A percentile compares a stretch with the other conserved stretches of the same genome.
These are phyloP conservation scores for Elsinoe perseae DNA, from an alignment of 2,329 filamentous ascomycete genomes.

Conservation along the genomic window DNA sequence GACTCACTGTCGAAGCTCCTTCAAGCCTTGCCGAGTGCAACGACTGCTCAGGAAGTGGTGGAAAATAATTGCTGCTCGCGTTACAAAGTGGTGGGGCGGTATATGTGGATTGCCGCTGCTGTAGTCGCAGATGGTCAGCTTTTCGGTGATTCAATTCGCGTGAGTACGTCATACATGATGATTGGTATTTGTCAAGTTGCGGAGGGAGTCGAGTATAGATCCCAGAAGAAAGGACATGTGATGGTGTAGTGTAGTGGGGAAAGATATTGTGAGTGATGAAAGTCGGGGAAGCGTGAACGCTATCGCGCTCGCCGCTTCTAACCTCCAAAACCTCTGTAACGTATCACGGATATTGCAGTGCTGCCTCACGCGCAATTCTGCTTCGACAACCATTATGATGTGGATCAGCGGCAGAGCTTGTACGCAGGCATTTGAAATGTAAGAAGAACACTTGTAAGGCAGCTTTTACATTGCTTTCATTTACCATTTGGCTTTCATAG, in stretches of 20 bases:
- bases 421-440: too few relatives aligned
- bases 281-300: too few relatives aligned
- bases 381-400: too few relatives aligned
- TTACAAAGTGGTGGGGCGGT: neutral
- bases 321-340: too few relatives aligned
- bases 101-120: neutral
- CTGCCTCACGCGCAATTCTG: too few relatives aligned
- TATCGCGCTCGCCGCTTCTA: too few relatives aligned
- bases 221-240: neutral
- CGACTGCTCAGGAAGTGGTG: neutral
- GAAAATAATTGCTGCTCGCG: neutral
- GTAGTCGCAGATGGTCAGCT: neutral
- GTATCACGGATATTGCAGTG: too few relatives aligned
- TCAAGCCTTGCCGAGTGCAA: neutral
- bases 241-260: neutral
- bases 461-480: conserved; percentile 6
- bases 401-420: too few relatives aligned
- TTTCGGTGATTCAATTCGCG: neutral
- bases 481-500: neutral
- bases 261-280: too few relatives aligned
- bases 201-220: neutral
- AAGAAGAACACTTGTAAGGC: too few relatives aligned
- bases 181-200: neutral
- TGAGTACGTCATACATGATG: neutral
- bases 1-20: neutral